Base-by-base conservation (phyloP, 371 early-diverging fungal species). In the Mortierella sp. region DNA sequence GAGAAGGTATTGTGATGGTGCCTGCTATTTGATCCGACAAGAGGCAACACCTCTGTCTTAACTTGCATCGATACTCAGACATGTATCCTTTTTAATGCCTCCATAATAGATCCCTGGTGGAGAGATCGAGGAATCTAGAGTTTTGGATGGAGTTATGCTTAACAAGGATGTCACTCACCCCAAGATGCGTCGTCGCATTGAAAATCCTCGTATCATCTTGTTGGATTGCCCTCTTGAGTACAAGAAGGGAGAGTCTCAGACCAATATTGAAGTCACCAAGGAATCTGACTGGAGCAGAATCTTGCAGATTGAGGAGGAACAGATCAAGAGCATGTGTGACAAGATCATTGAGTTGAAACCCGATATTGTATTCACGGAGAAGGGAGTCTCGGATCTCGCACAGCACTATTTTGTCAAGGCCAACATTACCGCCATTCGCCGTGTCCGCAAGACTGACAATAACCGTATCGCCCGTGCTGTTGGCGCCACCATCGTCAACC, bases 201-300 rank as follows among this genome's bases (percentile, higher is more conserved):
- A 97, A 85, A 99, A 99, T 87, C 99, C 99, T 22, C 94, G 99
- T 70, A 92, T 99, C 76, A 88, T 99, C 16, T 89, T 99, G 69
- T 88, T 99, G 69, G 99, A 99, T 89, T 99, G 99, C 84, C 99
- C 99, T 38, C 92, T 99, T 61, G 99, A 99, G 88, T 99, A 99
- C 93, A 99, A 99, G 89, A 99, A 99, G 93, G 99, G 99, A 67
- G 99, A 99, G 88, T 98, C 98, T 58, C 99, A 99, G 87, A 99
- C 99, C 61, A 96, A 96, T 86, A 97, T 99, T 80, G 99, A 99
- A 88, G 96, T 99, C 73, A 93, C 95, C 74, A 96, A 97, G 83
- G 97, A 97, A 83, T 91, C 94, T 41, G 98, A 98, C 86, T 99
- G 99, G 97, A 91, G 94, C 70, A 91, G 98, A 55, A 93, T 99